Conservation (phyloP, 306 rosid genomes). For the Rubus idaeus region DNA sequence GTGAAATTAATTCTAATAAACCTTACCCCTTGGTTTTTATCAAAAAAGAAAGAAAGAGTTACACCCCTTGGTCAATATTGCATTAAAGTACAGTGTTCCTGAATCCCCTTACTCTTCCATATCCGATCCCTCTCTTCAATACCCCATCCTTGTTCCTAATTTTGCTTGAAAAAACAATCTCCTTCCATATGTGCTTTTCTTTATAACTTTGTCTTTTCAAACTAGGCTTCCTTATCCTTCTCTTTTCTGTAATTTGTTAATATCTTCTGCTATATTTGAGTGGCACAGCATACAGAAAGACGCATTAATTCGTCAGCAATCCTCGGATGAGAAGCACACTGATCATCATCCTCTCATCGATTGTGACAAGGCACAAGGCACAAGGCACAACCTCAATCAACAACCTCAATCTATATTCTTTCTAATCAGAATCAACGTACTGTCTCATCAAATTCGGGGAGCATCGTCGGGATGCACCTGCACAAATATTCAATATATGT, state of each 20-base stretch:
- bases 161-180: background rate
- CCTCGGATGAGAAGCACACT: conserved; percentile 8
- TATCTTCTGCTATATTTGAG: background rate
- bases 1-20: background rate
- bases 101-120: background rate
- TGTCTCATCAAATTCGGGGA: conserved; percentile 22
- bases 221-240: background rate
- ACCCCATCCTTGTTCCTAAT: background rate
- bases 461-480: conserved; percentile 47
- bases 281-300: conserved; percentile 8
- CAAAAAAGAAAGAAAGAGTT: background rate
- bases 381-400: conserved; percentile 18
- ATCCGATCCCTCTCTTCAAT: background rate
- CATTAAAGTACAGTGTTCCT: background rate
- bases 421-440: conserved; percentile 11
- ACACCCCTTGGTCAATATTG: background rate
- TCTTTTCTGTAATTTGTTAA: background rate
- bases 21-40: background rate
- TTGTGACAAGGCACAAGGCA: background rate
- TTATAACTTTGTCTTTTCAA: background rate
- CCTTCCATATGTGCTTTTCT: background rate
- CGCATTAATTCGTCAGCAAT: conserved; percentile 5
- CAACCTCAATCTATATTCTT: conserved; percentile 21
- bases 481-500: background rate
- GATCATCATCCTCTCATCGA: conserved; percentile 4